Conservation (phyloP, 2,329 filamentous ascomycete genomes). For the Emergomyces orientalis region DNA sequence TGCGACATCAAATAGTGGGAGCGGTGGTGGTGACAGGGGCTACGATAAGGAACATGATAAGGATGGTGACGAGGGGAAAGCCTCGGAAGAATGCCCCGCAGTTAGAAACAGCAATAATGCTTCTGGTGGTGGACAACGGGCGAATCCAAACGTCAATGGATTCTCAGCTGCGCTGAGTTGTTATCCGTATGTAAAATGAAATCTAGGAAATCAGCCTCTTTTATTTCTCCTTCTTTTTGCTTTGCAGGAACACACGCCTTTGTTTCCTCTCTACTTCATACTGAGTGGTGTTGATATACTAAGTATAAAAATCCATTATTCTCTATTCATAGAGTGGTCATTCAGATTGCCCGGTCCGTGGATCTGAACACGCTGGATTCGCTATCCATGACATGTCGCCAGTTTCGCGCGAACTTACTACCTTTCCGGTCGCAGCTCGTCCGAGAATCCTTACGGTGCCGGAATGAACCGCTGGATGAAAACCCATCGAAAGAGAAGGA, state of each 20-base stretch:
- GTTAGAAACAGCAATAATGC: not conserved
- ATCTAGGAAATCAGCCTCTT: slow-evolving; percentile 11
- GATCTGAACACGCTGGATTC: slow-evolving; percentile 82
- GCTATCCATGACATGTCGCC: slow-evolving; percentile 71
- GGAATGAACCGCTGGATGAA: slow-evolving; percentile 51
- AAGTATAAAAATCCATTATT: slow-evolving; percentile 6
- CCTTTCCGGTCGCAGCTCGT: slow-evolving; percentile 69
- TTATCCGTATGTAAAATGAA: slow-evolving; percentile 37
- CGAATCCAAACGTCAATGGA: slow-evolving; percentile 24
- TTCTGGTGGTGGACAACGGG: slow-evolving; percentile 10
- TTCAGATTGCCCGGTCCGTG: slow-evolving; percentile 63
- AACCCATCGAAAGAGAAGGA: slow-evolving; percentile 33
- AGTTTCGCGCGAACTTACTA: slow-evolving; percentile 66
- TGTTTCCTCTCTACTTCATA: not conserved
- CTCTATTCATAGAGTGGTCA: slow-evolving; percentile 54
- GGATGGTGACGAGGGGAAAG: not conserved
- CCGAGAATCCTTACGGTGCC: slow-evolving; percentile 67
- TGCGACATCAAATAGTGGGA: not conserved
- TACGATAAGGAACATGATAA: not conserved
- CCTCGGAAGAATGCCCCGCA: not conserved
- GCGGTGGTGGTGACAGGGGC: not conserved
- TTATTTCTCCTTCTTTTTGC: not conserved
- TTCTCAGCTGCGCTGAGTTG: slow-evolving; percentile 39
- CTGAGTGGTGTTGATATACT: not conserved
- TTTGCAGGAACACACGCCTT: not conserved